Evolutionary conservation across 305 asterid species (phyloP).

Genomic region (Fraxinus albicans): DNA sequence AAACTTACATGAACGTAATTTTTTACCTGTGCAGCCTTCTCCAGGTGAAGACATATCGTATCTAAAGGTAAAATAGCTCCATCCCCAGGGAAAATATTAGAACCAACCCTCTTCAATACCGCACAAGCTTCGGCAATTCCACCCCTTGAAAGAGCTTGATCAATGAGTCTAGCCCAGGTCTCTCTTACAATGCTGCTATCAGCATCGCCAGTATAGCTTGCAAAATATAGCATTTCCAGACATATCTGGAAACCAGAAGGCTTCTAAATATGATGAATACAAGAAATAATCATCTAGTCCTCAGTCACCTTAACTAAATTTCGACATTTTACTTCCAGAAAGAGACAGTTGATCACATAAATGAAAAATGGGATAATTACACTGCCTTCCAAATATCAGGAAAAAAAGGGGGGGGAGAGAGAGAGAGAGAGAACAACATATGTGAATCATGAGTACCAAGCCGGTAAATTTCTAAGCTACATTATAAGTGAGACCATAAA

Average conservation of each 20-base stretch:
- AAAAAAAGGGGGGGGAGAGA: not conserved
- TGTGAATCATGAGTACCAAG: slow-evolving; percentile 1
- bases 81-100: slow-evolving; percentile 79
- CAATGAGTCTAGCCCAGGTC: slow-evolving; percentile 92
- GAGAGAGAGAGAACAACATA: not conserved
- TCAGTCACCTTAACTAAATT: not conserved
- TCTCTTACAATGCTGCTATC: slow-evolving; percentile 89
- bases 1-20: slow-evolving; percentile 5
- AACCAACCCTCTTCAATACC: slow-evolving; percentile 82
- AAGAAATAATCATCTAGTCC: not conserved
- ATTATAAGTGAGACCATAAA: not conserved
- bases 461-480: not conserved
- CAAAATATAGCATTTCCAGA: slow-evolving; percentile 93
- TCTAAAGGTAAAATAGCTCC: slow-evolving; percentile 85
- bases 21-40: slow-evolving; percentile 88
- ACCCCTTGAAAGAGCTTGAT: slow-evolving; percentile 88
- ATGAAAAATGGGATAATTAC: slow-evolving; percentile 3
- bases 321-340: not conserved
- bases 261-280: not conserved
- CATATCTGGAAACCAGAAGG: slow-evolving; percentile 55
- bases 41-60: slow-evolving; percentile 84
- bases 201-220: slow-evolving; percentile 92
- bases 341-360: not conserved
- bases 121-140: slow-evolving; percentile 97
- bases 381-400: not conserved